phyloP scores from a whole-genome alignment of 345 rosid species.

The Syzygium grande region DNA sequence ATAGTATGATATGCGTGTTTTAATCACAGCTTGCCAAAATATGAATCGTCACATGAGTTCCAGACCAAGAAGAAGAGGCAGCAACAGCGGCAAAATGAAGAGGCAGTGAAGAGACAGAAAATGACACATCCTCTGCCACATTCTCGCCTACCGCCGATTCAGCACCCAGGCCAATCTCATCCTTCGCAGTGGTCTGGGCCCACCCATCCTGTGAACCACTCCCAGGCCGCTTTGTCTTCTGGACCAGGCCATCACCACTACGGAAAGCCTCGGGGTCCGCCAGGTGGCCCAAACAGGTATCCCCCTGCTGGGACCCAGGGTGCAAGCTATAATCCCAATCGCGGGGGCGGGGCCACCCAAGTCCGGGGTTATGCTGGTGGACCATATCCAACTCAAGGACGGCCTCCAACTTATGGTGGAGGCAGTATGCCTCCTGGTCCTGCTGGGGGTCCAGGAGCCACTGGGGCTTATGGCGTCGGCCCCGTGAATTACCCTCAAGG shows the following conservation, averaged over 20 bases:
- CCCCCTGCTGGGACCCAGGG: slow-evolving; percentile 21
- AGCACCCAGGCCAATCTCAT: slow-evolving; percentile 18
- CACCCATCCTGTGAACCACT: slow-evolving; percentile 34
- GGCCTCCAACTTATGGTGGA: slow-evolving; percentile 27
- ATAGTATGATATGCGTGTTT: not conserved
- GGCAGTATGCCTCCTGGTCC: slow-evolving; percentile 7
- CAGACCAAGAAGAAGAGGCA: slow-evolving; percentile 42
- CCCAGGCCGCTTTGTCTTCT: slow-evolving; percentile 34
- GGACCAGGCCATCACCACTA: slow-evolving; percentile 43
- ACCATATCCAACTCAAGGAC: slow-evolving; percentile 30
- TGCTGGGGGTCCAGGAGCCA: slow-evolving; percentile 15
- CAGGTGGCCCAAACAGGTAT: slow-evolving; percentile 26
- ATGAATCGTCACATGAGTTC: slow-evolving; percentile 35
- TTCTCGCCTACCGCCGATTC: slow-evolving; percentile 18
- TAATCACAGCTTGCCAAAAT: slow-evolving; percentile 27
- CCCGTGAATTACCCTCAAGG: slow-evolving; percentile 24
- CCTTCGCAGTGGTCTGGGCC: slow-evolving; percentile 28
- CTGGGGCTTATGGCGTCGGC: slow-evolving; percentile 17
- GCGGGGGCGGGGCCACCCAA: slow-evolving; percentile 8
- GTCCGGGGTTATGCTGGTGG: slow-evolving; percentile 21
- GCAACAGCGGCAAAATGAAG: slow-evolving; percentile 36
- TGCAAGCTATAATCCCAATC: slow-evolving; percentile 23
- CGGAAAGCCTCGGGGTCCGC: slow-evolving; percentile 37
- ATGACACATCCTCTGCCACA: slow-evolving; percentile 28
- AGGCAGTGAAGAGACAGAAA: slow-evolving; percentile 34